These are phyloP conservation scores for Arachis monticola DNA, from an alignment of 331 rosid genomes.

Conservation along the genomic window DNA sequence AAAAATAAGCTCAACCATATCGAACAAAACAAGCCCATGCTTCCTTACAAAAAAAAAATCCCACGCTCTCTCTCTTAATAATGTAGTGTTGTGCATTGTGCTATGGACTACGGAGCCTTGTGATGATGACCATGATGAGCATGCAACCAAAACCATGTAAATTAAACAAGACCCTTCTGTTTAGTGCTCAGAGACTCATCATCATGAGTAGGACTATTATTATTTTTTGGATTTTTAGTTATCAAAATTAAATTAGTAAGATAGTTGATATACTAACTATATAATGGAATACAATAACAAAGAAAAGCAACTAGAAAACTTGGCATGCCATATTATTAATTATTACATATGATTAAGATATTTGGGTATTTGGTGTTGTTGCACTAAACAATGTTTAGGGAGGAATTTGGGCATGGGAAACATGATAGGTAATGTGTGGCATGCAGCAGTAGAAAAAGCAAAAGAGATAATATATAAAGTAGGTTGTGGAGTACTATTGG, in stretches of 20 bases:
- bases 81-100: slow-evolving; percentile 55
- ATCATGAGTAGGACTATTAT: neutral
- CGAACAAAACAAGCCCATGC: slow-evolving; percentile 73
- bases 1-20: slow-evolving; percentile 1
- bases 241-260: too few species aligned
- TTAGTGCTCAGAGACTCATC: neutral
- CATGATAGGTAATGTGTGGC: neutral
- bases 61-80: slow-evolving; percentile 28
- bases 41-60: slow-evolving; percentile 27
- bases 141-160: neutral
- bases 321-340: neutral
- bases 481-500: neutral
- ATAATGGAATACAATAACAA: neutral
- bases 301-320: neutral
- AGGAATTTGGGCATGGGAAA: neutral
- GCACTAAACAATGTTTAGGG: neutral
- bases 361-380: neutral
- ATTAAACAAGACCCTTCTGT: neutral
- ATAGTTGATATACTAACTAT: too few species aligned
- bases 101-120: slow-evolving; percentile 13
- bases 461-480: neutral
- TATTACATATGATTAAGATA: neutral
- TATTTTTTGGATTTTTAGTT: too few species aligned
- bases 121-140: neutral
- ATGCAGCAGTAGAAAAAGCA: neutral